A percentile compares a stretch with the other conserved stretches of the same genome.
These are phyloP conservation scores for Aciculoconidium aculeatum DNA, from an alignment of 805 yeast genomes.

Conservation along the genomic window DNA sequence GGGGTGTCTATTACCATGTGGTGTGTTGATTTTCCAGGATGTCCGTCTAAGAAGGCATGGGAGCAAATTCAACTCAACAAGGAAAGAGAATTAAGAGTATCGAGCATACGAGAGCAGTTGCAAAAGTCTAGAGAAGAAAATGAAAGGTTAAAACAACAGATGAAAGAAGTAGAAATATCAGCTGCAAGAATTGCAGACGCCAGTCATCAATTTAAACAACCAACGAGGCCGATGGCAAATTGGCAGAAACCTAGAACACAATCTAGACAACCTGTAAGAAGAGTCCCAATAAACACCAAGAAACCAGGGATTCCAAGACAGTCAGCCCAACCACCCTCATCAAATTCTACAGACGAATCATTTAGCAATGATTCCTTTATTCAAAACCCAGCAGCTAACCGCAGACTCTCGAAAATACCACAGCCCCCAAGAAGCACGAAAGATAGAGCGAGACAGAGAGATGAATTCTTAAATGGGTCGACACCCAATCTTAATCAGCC, in stretches of 20 bases:
- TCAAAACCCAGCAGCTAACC: conserved; percentile 16
- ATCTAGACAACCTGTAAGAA: too few relatives aligned
- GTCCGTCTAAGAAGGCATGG: conserved; percentile 31
- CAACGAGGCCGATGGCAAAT: too few relatives aligned
- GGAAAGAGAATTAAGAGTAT: conserved; percentile 6
- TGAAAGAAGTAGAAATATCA: conserved; percentile 10
- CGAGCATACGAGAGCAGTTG: conserved; percentile 18
- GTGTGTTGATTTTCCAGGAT: conserved; percentile 67
- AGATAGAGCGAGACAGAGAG: conserved; percentile 1
- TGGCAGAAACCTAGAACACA: too few relatives aligned
- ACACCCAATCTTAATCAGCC: conserved; percentile 41
- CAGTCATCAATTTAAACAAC: neutral
- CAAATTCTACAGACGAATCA: too few relatives aligned
- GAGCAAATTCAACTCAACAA: conserved; percentile 22
- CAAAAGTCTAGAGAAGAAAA: conserved; percentile 18
- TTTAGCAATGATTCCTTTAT: conserved; percentile 25
- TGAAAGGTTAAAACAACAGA: conserved; percentile 16
- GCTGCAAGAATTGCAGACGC: conserved; percentile 1
- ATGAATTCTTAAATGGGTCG: conserved; percentile 10
- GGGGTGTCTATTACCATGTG: conserved; percentile 83
- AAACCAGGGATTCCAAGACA: too few relatives aligned
- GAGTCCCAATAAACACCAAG: too few relatives aligned
- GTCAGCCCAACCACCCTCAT: too few relatives aligned
- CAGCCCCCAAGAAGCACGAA: conserved; percentile 8
- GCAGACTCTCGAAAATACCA: conserved; percentile 17